phyloP scores from a whole-genome alignment of 805 yeast species.

The Candida hispaniensis region DNA sequence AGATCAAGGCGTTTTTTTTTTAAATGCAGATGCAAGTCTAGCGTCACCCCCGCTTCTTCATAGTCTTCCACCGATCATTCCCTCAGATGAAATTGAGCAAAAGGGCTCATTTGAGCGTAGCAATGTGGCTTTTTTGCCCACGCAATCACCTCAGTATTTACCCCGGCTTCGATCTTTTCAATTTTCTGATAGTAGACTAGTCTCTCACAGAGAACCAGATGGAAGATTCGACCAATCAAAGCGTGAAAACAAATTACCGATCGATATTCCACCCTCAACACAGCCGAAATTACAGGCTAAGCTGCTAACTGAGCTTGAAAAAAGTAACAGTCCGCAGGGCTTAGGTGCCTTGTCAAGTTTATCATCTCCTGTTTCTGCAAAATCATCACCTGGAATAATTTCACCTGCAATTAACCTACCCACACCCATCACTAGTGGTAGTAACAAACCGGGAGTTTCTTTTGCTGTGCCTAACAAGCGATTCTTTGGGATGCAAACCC shows the following conservation, averaged over 20 bases:
- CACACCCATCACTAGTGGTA: constrained; percentile 11
- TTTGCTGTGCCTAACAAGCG: constrained; percentile 13
- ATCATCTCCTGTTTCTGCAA: constrained; percentile 10
- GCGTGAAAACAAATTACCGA: too few species aligned
- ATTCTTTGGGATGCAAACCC: constrained; percentile 8
- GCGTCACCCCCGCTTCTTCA: too few species aligned
- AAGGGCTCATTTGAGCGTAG: too few species aligned
- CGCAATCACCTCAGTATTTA: too few species aligned
- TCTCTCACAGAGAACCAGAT: too few species aligned
- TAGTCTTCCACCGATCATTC: too few species aligned
- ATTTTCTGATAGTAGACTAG: too few species aligned
- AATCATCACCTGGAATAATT: constrained; percentile 13
- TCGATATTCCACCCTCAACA: constrained; percentile 14
- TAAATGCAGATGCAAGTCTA: too few species aligned
- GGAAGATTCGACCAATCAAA: too few species aligned
- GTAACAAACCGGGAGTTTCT: constrained; percentile 9
- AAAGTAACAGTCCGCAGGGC: constrained; percentile 13
- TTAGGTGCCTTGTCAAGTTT: constrained; percentile 7
- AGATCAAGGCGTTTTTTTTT: constrained; percentile 7
- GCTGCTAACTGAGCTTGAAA: constrained; percentile 12
- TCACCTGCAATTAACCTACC: constrained; percentile 14
- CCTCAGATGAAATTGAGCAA: too few species aligned
- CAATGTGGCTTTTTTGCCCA: too few species aligned
- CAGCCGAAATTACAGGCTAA: constrained; percentile 15
- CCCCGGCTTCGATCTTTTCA: too few species aligned